Conservation (phyloP, 257 asterid species). For the Capsicum rhomboideum region DNA sequence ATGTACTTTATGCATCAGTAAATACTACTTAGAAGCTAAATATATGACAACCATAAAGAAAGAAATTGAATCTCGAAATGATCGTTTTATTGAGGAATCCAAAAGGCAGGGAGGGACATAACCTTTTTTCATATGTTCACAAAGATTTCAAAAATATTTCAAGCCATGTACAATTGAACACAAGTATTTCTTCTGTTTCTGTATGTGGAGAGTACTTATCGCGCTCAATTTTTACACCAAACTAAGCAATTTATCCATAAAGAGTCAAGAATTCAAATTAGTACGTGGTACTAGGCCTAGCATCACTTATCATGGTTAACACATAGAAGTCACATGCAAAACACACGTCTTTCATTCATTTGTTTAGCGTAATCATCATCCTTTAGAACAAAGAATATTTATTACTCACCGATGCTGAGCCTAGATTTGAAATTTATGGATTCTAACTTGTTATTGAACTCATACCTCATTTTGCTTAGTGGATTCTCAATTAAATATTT, state of each 20-base stretch:
- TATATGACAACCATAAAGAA: no score
- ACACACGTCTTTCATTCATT: background rate
- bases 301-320: background rate
- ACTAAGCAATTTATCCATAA: background rate
- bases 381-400: no score
- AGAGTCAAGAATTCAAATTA: background rate
- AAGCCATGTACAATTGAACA: slow-evolving; percentile 23
- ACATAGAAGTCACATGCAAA: background rate
- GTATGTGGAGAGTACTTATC: background rate
- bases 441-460: background rate
- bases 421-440: background rate
- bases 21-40: no score
- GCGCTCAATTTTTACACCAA: background rate
- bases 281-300: background rate
- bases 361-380: background rate
- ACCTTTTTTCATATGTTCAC: background rate
- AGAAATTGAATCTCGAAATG: background rate
- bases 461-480: background rate
- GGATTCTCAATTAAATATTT: no score
- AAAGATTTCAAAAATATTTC: slow-evolving; percentile 1
- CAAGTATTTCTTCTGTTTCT: slow-evolving; percentile 50
- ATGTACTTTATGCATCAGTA: background rate
- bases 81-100: background rate
- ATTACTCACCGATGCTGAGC: no score
- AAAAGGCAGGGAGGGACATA: background rate